A percentile compares a stretch with the other conserved stretches of the same genome.
Conservation (phyloP, 352 stramenopile species). For the Globisporangium recalcitrans region DNA sequence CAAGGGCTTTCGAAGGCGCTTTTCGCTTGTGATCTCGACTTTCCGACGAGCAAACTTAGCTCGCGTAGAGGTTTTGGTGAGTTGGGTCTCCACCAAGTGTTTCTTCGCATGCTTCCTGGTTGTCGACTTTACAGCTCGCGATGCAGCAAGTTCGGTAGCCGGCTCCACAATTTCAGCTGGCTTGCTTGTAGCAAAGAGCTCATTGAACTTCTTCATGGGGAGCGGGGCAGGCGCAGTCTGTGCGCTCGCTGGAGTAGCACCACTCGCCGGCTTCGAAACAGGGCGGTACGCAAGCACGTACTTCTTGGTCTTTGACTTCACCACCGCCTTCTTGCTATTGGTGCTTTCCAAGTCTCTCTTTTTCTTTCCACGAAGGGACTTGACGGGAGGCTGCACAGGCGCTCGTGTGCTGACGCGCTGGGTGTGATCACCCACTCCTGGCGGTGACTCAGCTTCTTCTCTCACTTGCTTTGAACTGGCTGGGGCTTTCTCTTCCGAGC, state of each 20-base stretch:
- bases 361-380: conserved; percentile 6
- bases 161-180: background rate
- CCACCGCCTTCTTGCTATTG: conserved; percentile 2
- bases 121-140: background rate
- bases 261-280: conserved; percentile 1
- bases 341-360: background rate
- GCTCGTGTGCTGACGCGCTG: background rate
- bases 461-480: background rate
- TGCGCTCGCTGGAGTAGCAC: background rate
- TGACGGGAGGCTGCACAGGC: background rate
- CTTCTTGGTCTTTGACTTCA: conserved; percentile 13
- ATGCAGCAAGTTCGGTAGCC: no score
- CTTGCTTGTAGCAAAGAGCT: background rate
- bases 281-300: conserved; percentile 14
- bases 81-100: background rate
- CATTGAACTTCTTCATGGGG: conserved; percentile 3
- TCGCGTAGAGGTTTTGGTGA: background rate
- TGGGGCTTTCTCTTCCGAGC: background rate
- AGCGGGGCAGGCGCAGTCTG: background rate
- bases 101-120: background rate
- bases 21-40: background rate
- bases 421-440: background rate
- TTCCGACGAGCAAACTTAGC: background rate
- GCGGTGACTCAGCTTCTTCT: background rate
- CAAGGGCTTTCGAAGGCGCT: background rate